Percentiles rank a stretch among this genome's conserved stretches.
phyloP scores from a whole-genome alignment of 441 rosid genomes.

The Corymbia citriodora region DNA sequence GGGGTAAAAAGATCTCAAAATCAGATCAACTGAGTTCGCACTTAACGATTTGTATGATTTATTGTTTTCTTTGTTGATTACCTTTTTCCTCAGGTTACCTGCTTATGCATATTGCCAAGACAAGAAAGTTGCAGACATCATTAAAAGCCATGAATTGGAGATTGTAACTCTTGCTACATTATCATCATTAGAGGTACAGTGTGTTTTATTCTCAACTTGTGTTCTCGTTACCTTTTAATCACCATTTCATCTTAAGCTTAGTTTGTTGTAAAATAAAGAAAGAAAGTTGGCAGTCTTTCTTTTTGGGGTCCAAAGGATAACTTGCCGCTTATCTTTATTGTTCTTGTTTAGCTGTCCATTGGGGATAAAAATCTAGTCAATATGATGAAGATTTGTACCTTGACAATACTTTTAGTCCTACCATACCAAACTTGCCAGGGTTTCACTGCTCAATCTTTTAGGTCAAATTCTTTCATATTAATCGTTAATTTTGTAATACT shows the following conservation, averaged over 20 bases:
- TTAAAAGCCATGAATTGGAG: slow-evolving; percentile 53
- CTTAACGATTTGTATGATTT: neutral
- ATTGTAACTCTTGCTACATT: slow-evolving; percentile 62
- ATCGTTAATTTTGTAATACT: neutral
- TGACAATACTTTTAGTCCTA: neutral
- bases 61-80: neutral
- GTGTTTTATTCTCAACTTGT: neutral
- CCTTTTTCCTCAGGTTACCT: slow-evolving; percentile 48
- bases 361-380: neutral
- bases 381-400: neutral
- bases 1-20: neutral
- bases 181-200: slow-evolving; percentile 56
- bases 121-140: slow-evolving; percentile 38
- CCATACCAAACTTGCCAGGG: neutral
- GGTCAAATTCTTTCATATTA: neutral
- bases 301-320: neutral
- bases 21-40: neutral
- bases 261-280: neutral
- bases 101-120: slow-evolving; percentile 71
- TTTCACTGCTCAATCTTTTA: neutral
- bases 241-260: neutral
- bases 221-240: neutral
- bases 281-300: neutral
- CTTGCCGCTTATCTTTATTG: neutral
- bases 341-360: neutral